Evolutionary conservation across 2,329 filamentous ascomycete species (phyloP), one percentile per base, ranked within the genome.

Genomic region (Gliomastix tumulicola): DNA sequence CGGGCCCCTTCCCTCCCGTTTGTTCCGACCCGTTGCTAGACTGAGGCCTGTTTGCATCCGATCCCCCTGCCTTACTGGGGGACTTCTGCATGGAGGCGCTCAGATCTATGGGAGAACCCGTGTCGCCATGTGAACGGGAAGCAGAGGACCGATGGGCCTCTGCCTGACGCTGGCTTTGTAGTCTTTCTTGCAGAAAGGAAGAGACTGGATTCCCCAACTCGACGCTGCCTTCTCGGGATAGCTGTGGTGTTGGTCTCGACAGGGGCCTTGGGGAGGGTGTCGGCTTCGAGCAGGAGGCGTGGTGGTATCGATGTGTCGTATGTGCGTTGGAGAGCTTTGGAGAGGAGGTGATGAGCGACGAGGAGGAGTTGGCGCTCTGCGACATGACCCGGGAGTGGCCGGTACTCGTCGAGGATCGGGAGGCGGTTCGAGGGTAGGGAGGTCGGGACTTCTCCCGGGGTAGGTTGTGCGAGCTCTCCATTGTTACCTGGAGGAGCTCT

Each of bases 1-100:
- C 79, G 56, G 82, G 65, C 5, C 68, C 68, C 44, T 70, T 76
- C 44, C 69, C 69, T 46, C 63, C 69, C 10, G 54, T 44, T 8
- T 51, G 38, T 8, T 73, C 69, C 7, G 46, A 40, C 7, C 52
- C 62, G 17, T 54, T 53, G 36, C 65, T 68, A 3, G 68, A 71
- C n/a, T 54, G 54, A 2, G 68, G 68, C 7, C 65, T 59, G 23
- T 54, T 57, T 20, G 53, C 54, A 17, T 61, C 62, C 1, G 53
- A 45, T 38, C 55, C 48, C 41, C 56, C 39, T 21, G 40, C 37
- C 41, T 60, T 63, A 21, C 54, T 48, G 1, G 68, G 66, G 2
- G 67, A 70, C 36, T 53, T 57, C 11, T 55, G 62, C 13, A 49
- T 45, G 11, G 55, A 51, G 8, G 62, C 55, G 16, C 46, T 44